Evolutionary conservation across 2,329 filamentous ascomycete species (phyloP).

Genomic region (Bipolaris victoriae): DNA sequence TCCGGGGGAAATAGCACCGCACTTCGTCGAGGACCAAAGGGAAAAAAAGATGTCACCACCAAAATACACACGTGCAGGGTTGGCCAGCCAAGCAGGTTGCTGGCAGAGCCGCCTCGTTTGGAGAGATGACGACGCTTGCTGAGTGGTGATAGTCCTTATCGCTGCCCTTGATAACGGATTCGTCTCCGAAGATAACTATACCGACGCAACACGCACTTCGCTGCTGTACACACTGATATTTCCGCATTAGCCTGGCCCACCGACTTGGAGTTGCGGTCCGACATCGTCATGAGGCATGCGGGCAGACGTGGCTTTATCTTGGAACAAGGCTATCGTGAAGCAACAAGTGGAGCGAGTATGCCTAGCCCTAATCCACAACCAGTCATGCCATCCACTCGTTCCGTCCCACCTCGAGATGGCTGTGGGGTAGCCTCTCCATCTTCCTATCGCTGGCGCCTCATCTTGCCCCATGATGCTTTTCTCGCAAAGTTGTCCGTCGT

Average conservation of each 20-base stretch:
- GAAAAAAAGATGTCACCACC: background rate
- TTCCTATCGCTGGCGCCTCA: constrained; percentile 20
- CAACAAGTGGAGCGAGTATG: constrained; percentile 18
- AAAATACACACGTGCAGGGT: constrained; percentile 3
- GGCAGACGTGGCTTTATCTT: constrained; percentile 33
- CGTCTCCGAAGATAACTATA: constrained; percentile 1
- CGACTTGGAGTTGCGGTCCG: constrained; percentile 5
- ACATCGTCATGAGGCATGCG: constrained; percentile 21
- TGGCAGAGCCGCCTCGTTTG: constrained; percentile 10
- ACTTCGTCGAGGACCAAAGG: background rate
- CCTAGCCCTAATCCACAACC: constrained; percentile 13
- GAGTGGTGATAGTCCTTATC: no score
- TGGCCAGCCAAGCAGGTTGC: background rate
- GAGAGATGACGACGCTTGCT: constrained; percentile 1
- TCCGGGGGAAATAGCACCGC: background rate
- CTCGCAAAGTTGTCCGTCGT: constrained; percentile 9
- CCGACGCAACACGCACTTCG: background rate
- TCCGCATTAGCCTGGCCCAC: background rate
- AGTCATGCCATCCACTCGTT: constrained; percentile 21
- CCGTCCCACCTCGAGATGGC: constrained; percentile 17
- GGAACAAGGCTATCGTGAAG: constrained; percentile 23
- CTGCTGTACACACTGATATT: constrained; percentile 3
- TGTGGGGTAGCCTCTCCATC: constrained; percentile 28
- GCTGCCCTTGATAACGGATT: background rate
- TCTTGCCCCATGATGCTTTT: constrained; percentile 12